Base-by-base conservation (phyloP, 2,329 filamentous ascomycete genomes). In the Xylariaceae sp. region DNA sequence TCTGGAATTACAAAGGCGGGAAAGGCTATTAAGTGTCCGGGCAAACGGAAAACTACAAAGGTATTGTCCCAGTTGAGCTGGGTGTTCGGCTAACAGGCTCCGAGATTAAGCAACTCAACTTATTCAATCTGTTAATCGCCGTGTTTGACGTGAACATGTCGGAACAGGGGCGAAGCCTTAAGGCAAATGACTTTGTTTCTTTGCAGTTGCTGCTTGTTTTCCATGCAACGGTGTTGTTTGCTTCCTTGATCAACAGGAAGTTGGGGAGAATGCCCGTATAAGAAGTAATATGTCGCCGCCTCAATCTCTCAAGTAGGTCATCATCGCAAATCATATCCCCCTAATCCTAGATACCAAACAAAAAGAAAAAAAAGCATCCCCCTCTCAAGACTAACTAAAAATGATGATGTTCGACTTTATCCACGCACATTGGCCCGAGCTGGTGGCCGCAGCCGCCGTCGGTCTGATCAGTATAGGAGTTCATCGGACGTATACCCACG, bases 381-480 rank as follows among this genome's bases (percentile, higher is more conserved):
- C 19, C 19, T 19, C 19, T 19, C 19, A 19, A 19, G 19, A 19
- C 19, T 12, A 26, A 46, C 6, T 19, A 26, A 30, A 8, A 37
- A 57, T 37, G 12, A 62, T 60, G 59, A 19, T 62, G n/a, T 29
- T 48, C n/a, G 19, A 43, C 12, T 12, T 59, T 8, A 6, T 57
- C 32, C 19, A 4, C 11, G 40, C 32, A 5, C 30, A 31, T 19
- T 55, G 50, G 55, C 32, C 51, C 29, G 31, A 35, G 29, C 12
- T 29, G 27, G 12, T 37, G 27, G 43, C 32, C 2, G n/a, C 40
- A 30, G 29, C 30, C 3, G 57, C 34, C n/a, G n/a, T 40, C 26
- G 9, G 31, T 42, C 9, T 54, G 27, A 27, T 53, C 11, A 30
- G 39, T 43, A 7, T 56, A 19, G 54, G 42, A 9, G 19, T 37